phyloP scores from a whole-genome alignment of 768 basidiomycete species.

The Clathrus columnatus region DNA sequence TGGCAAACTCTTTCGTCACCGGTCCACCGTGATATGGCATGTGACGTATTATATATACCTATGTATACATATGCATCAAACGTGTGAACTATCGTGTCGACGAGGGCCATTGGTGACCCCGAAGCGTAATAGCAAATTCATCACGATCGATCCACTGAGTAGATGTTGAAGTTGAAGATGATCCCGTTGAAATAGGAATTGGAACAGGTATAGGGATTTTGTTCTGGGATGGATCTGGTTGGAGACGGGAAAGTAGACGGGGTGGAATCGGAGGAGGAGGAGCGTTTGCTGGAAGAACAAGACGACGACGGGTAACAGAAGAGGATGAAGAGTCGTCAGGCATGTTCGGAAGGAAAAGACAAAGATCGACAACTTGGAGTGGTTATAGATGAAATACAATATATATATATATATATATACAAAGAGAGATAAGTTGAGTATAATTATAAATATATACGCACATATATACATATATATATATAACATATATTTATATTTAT shows the following conservation, averaged over 20 bases:
- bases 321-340: neutral
- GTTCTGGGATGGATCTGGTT: neutral
- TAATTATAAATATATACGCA: neutral
- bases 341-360: neutral
- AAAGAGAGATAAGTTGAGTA: too few relatives aligned
- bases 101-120: neutral
- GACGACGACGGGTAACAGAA: neutral
- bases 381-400: too few relatives aligned
- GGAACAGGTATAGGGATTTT: neutral
- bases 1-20: too few relatives aligned
- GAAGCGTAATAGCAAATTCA: neutral
- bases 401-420: too few relatives aligned
- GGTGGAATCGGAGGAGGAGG: slow-evolving; percentile 4
- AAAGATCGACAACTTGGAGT: neutral
- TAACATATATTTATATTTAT: neutral
- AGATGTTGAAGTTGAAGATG: neutral
- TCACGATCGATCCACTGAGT: slow-evolving; percentile 3
- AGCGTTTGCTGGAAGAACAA: slow-evolving; percentile 1
- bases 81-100: neutral
- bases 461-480: neutral
- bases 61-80: neutral
- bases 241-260: neutral
- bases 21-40: too few relatives aligned
- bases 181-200: neutral
- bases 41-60: neutral